Evolutionary conservation across 345 rosid genomes (phyloP).

Genomic region (Salix exigua): DNA sequence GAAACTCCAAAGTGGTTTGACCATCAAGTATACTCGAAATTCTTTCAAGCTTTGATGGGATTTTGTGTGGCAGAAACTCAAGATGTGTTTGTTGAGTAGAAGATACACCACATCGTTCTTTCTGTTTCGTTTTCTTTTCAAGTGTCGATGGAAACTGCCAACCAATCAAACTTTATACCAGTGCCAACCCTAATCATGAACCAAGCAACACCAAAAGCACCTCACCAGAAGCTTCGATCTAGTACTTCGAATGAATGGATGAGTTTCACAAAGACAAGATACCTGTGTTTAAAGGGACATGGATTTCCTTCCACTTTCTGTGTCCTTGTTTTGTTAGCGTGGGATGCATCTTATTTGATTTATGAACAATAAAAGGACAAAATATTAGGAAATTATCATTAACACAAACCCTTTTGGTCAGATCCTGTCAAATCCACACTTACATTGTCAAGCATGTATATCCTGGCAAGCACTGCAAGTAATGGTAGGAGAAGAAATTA

Average conservation of each 20-base stretch:
- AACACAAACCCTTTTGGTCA: neutral
- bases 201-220: neutral
- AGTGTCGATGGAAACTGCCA: neutral
- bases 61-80: constrained; percentile 20
- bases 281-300: neutral
- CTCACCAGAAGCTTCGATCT: constrained; percentile 8
- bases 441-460: neutral
- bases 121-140: neutral
- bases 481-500: neutral
- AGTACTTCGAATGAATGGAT: neutral
- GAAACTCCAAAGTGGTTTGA: constrained; percentile 29
- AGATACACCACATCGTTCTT: constrained; percentile 19
- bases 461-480: neutral
- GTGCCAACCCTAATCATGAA: constrained; percentile 10
- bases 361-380: neutral
- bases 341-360: neutral
- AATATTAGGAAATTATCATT: neutral
- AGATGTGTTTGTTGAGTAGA: constrained; percentile 16
- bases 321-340: neutral
- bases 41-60: constrained; percentile 8
- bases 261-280: neutral
- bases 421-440: neutral
- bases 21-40: constrained; percentile 12
- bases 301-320: neutral
- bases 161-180: neutral